Evolutionary conservation across 2,329 filamentous ascomycete genomes (phyloP), one percentile per base, ranked within the genome.

Genomic region (Pseudogymnoascus sp.): DNA sequence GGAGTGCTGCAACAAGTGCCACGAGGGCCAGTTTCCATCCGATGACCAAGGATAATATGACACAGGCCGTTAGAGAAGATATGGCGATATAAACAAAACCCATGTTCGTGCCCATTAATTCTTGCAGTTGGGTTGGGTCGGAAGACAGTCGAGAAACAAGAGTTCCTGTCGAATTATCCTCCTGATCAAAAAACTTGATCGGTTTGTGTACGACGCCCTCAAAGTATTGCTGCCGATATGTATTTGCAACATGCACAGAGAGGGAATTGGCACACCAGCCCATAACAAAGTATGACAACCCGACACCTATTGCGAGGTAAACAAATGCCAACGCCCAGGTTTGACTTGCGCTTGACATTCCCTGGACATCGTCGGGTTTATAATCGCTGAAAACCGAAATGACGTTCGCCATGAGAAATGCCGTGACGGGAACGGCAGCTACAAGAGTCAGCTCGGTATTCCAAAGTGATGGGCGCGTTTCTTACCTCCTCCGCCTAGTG

Each of bases 1-100:
- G 83, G 62, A 83, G 72, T 0, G 78, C 77, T 1, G 88, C 83
- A 68, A 85, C 88, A 7, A 86, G 76, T 0, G 83, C 81, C 0
- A 93, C 86, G 0, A 91, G 75, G 0, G 87, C 84, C 7, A 93
- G 78, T 72, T 91, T 93, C 90, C 90, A 93, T 1, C 88, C 87
- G 71, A 88, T 91, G 3, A 81, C 78, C 69, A 90, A 91, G 1
- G 87, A 81, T 61, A 93, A 88, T 46, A 81, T 77, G 13, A 90
- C 75, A 7, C 83, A 84, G 0, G 88, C 89, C 7, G 84, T 69
- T 2, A 93, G 74, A 59, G 83, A 88, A 71, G 90, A 87, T 21
- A 88, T 70, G 7, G 87, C 84, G 19, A 87, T 83, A 64, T 79
- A 79, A 1, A 84, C 80, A 67, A 89, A 79, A 1, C 85, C 78